Conservation (phyloP, 164 flowering plant genomes). For the Magnolia officinalis region DNA sequence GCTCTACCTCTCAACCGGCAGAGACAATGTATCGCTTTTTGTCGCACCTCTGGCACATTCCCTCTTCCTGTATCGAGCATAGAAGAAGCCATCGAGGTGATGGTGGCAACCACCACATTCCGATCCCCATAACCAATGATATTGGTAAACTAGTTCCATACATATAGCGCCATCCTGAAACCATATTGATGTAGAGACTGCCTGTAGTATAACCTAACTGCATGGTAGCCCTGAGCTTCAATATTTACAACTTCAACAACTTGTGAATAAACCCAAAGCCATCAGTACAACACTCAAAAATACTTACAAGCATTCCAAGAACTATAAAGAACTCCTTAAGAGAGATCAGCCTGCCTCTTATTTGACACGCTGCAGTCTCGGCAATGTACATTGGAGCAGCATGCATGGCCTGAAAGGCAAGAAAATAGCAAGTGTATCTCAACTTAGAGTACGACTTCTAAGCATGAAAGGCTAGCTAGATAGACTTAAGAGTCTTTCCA, state of each 20-base stretch:
- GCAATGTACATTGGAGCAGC: conserved; percentile 99
- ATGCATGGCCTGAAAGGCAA: conserved; percentile 77
- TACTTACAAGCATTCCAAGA: conserved; percentile 97
- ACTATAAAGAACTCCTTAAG: conserved; percentile 92
- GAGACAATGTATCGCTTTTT: conserved; percentile 64
- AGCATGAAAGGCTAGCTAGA: too few relatives aligned
- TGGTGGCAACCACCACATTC: conserved; percentile 94
- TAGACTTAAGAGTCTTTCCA: too few relatives aligned
- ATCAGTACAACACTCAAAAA: conserved; percentile 13
- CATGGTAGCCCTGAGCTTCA: conserved; percentile 9
- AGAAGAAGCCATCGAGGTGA: conserved; percentile 95
- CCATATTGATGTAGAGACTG: conserved; percentile 61
- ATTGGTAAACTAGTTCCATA: conserved; percentile 70
- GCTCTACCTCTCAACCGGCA: conserved; percentile 71
- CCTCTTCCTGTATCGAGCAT: conserved; percentile 78
- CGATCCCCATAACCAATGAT: conserved; percentile 79
- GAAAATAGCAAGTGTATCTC: neutral
- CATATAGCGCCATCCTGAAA: conserved; percentile 94
- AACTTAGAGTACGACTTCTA: too few relatives aligned
- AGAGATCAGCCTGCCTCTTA: conserved; percentile 88
- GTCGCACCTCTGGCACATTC: conserved; percentile 46
- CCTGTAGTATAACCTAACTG: conserved; percentile 83
- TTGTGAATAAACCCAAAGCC: conserved; percentile 1
- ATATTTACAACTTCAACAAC: neutral
- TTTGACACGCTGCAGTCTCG: conserved; percentile 88